Evolutionary conservation across 257 asterid genomes (phyloP), one percentile per base, ranked within the genome.

Genomic region (Petunia axillaris): DNA sequence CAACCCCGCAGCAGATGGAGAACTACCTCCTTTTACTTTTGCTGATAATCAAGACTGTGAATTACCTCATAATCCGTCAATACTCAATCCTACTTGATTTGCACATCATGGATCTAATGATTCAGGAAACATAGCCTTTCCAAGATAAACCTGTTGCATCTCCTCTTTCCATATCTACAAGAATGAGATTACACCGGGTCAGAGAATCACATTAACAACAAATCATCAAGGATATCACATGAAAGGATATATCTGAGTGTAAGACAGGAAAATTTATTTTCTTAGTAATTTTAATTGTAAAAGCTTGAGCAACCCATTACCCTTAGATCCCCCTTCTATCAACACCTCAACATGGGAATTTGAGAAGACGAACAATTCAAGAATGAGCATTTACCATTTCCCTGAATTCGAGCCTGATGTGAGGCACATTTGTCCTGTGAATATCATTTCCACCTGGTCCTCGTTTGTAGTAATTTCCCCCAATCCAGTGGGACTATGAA

Each of bases 361-460:
- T 35, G 16, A 40, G 75, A n/a, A 35, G 11, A 35, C 62, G 6
- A 35, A 10, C 35, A 73, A 25, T 73, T 38, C 5, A 40, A 62
- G 46, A 63, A 39, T 46, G 64, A 50, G 54, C 25, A 57, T 88
- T 46, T 89, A 93, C 99, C 97, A 84, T 89, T 52, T 95, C 97
- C 59, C 98, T 96, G 83, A 95, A 95, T 82, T 93, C 98, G 44
- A 95, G 91, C 81, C 99, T 89, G 81, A 95, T 93, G 80, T 92
- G 97, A 80, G 99, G 99, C 77, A 95, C 99, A 78, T 95, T 95
- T 59, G 99, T 95, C 93, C 84, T 91, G 87, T 85, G 99, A 84
- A 93, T 95, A 84, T 95, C 97, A 75, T 95, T 95, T 64, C 99
- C 99, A 81, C 92, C 92, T 2, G 99, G 97, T 67, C 97, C 97